phyloP scores from a whole-genome alignment of 768 basidiomycete species.

The Leccinum pellstonianum region DNA sequence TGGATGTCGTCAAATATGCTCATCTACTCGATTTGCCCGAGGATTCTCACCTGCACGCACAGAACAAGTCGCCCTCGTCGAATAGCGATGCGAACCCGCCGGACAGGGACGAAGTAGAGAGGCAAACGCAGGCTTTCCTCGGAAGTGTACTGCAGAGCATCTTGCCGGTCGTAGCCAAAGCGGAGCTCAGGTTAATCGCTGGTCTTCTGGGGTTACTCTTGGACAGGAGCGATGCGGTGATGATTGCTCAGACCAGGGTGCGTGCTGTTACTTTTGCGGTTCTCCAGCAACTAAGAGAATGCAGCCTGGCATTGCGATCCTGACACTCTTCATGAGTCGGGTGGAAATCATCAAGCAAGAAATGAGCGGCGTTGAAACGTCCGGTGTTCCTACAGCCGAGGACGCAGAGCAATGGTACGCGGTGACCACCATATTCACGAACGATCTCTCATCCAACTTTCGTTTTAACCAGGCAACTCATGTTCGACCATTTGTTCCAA shows the following conservation, averaged over 20 bases:
- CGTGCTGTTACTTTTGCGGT: constrained; percentile 24
- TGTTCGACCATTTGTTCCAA: constrained; percentile 87
- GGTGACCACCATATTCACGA: background rate
- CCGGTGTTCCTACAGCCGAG: constrained; percentile 61
- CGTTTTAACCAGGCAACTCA: constrained; percentile 61
- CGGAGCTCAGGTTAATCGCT: constrained; percentile 77
- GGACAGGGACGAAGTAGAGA: constrained; percentile 69
- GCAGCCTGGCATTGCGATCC: constrained; percentile 87
- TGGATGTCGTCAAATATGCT: constrained; percentile 86
- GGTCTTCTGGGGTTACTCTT: constrained; percentile 83
- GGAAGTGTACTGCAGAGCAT: constrained; percentile 85
- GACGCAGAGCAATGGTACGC: constrained; percentile 79
- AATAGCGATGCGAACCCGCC: constrained; percentile 19
- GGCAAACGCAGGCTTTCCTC: constrained; percentile 89
- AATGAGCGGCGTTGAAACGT: constrained; percentile 49
- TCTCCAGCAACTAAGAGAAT: constrained; percentile 1
- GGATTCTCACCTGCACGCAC: constrained; percentile 43
- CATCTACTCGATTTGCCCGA: constrained; percentile 65
- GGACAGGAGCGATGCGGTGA: constrained; percentile 71
- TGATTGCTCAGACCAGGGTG: constrained; percentile 79
- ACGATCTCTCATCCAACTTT: constrained; percentile 10
- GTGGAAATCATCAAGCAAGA: constrained; percentile 91
- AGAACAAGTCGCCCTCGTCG: constrained; percentile 19
- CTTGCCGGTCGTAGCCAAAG: constrained; percentile 74
- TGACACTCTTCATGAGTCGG: constrained; percentile 88